Conservation (phyloP, 2,329 filamentous ascomycete genomes). For the Westerdykella ornata region DNA sequence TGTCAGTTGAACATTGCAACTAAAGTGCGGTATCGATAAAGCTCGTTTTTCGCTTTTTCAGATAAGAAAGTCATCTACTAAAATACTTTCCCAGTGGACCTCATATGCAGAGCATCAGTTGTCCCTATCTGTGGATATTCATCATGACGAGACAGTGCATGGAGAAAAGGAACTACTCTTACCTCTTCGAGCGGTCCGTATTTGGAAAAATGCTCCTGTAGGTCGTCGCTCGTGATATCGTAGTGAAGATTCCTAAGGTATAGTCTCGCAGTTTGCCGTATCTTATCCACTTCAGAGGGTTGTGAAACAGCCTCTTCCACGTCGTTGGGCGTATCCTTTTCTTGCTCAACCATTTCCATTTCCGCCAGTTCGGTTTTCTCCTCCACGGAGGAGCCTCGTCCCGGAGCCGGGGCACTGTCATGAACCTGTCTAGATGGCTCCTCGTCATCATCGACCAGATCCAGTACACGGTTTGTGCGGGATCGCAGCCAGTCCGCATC, state of each 20-base stretch:
- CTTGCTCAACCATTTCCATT: conserved; percentile 8
- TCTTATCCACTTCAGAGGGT: conserved; percentile 51
- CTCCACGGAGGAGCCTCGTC: conserved; percentile 7
- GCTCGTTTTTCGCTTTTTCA: conserved; percentile 49
- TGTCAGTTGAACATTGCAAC: conserved; percentile 10
- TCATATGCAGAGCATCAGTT: conserved; percentile 95
- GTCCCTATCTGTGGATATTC: conserved; percentile 98
- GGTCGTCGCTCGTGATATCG: conserved; percentile 66
- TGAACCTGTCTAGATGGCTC: conserved; percentile 13
- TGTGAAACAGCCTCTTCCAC: conserved; percentile 36
- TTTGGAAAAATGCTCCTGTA: conserved; percentile 62
- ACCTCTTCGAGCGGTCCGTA: conserved; percentile 84
- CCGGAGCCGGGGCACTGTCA: neutral
- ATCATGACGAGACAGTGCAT: conserved; percentile 56
- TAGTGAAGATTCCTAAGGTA: conserved; percentile 90
- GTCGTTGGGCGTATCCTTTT: conserved; percentile 3
- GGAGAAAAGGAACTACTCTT: conserved; percentile 41
- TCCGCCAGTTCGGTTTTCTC: conserved; percentile 1
- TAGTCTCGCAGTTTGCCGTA: conserved; percentile 67
- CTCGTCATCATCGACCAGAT: conserved; percentile 71
- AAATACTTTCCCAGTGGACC: conserved; percentile 92
- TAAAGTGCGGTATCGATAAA: neutral
- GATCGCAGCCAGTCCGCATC: conserved; percentile 91
- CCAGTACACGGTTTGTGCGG: conserved; percentile 77
- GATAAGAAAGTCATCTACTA: conserved; percentile 99